Base-by-base conservation (phyloP, 2,329 filamentous ascomycete genomes). In the Metarhizium rileyi region DNA sequence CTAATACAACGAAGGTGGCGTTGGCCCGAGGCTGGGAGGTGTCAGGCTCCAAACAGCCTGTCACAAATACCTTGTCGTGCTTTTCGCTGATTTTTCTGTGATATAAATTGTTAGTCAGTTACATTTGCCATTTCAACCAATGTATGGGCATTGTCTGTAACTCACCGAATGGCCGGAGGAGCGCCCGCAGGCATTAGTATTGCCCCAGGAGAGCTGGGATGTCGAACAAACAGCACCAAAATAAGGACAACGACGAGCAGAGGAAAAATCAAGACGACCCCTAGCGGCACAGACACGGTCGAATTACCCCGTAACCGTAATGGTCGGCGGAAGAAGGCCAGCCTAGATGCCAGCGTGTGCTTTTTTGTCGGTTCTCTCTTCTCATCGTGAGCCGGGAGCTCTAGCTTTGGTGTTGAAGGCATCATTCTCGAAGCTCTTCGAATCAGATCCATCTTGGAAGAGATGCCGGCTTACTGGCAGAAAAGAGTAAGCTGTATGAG, bases 31-130 rank as follows among this genome's bases (percentile, higher is more conserved):
- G 88, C 53, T 83, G 77, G 57, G 80, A 82, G 30, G 83, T 86
- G 61, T 94, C 85, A 45, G 86, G 84, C 57, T 90, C 83, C 61
- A 88, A 78, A 66, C 93, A 98, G 56, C 93, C 93, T 35, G 83
- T 87, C 46, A 90, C 86, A 62, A 98, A 98, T 47, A 96, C 90
- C 70, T 95, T 95, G 71, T 98, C 93, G 69, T 97, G 82, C 62
- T 94, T 87, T 70, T 97, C 93, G 70, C 86, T 95, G 61, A 98
- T 98, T 81, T 90, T 91, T 59, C 90, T 95, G 63, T 61, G 56
- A 35, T 20, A 43, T 18, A 48, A 41, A 33, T 18, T 5, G 6
- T 18, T 26, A 16, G 26, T 52, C 23, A 49, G 47, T 30, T 14
- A n/a, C 12, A 16, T 18, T 27, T 8, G 16, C 30, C 10, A 43